Base-by-base conservation (phyloP, 177 flowering plant species). In the Vitis hybrid region DNA sequence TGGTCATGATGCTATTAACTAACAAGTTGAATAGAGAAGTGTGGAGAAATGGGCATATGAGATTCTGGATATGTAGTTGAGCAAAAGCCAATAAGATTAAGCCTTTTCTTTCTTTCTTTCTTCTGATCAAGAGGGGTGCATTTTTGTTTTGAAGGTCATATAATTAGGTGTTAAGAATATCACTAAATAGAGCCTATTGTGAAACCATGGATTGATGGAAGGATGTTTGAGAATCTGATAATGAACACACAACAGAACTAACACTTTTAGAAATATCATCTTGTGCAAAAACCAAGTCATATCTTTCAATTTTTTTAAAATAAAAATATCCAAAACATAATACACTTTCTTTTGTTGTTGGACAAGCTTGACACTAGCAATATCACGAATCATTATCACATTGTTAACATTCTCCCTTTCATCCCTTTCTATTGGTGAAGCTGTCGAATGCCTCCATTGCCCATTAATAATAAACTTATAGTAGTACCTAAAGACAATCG, bases 361-460 rank as follows among this genome's bases (percentile, higher is more conserved):
- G 65, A 81, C 19, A 11, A 84, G 97, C 83, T 87, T 82, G 50
- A 89, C 87, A 69, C 86, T 90, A 68, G 98, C 97, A 72, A 59
- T 76, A 66, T 89, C 95, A 61, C 97, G 95, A 61, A 91, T 72
- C 51, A 79, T 70, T 63, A 92, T 87, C 45, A 91, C 82, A 82
- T 94, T 90, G 83, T 82, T 82, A 18, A 78, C 58, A 76, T 94
- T 92, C 55, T 97, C 94, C 4, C 86, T 81, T 39, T 87, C 90
- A 76, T 94, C 98, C 61, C 90, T 86, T 85, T 86, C 97, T 15
- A 90, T 84, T 12, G 95, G 97, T 71, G 97, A 91, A 53, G 83
- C 15, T 52, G 88, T 82, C 65, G 98, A 94, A 79, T 91, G 97
- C 72, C 85, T 86, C 98, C 97, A 92, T 50, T 89, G 82, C 53